These are phyloP conservation scores for Hypomontagnella submonticulosa DNA, from an alignment of 495 filamentous ascomycete genomes.

Conservation along the genomic window DNA sequence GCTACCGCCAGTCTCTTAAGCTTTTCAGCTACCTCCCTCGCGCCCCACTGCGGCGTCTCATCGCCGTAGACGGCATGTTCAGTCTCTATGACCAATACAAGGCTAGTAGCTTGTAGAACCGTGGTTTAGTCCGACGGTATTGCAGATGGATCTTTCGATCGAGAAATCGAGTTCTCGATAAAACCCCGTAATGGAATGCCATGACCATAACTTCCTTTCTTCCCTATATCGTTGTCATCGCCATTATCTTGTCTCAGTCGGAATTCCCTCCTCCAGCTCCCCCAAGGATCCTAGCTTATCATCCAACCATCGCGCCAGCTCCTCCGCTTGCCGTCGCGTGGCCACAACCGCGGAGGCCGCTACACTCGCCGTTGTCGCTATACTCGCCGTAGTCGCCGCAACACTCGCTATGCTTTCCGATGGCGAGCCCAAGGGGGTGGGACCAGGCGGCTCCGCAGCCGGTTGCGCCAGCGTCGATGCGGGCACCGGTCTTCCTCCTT, in stretches of 20 bases:
- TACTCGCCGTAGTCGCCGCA: slow-evolving; percentile 47
- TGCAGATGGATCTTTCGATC: too few species aligned
- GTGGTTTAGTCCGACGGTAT: too few species aligned
- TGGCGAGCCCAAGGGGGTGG: slow-evolving; percentile 47
- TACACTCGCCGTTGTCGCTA: slow-evolving; percentile 39
- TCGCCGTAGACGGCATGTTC: too few species aligned
- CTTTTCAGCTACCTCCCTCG: too few species aligned
- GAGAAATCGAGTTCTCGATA: not conserved
- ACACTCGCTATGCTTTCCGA: slow-evolving; percentile 50
- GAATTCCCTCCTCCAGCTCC: slow-evolving; percentile 57
- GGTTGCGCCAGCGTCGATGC: slow-evolving; percentile 5
- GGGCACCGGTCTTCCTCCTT: slow-evolving; percentile 35
- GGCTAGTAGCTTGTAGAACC: too few species aligned
- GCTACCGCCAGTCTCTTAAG: too few species aligned
- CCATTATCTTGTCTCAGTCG: slow-evolving; percentile 41
- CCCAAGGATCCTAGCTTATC: slow-evolving; percentile 53
- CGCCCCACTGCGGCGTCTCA: too few species aligned
- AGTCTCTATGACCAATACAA: too few species aligned
- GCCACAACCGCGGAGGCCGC: slow-evolving; percentile 48
- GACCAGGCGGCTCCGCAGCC: slow-evolving; percentile 22
- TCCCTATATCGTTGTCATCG: not conserved
- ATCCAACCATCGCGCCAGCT: slow-evolving; percentile 59
- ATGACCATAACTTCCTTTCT: not conserved
- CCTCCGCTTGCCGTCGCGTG: slow-evolving; percentile 59
- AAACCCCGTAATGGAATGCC: not conserved